Evolutionary conservation across 345 rosid species (phyloP), one percentile per base, ranked within the genome.

Genomic region (Kandelia obovata): DNA sequence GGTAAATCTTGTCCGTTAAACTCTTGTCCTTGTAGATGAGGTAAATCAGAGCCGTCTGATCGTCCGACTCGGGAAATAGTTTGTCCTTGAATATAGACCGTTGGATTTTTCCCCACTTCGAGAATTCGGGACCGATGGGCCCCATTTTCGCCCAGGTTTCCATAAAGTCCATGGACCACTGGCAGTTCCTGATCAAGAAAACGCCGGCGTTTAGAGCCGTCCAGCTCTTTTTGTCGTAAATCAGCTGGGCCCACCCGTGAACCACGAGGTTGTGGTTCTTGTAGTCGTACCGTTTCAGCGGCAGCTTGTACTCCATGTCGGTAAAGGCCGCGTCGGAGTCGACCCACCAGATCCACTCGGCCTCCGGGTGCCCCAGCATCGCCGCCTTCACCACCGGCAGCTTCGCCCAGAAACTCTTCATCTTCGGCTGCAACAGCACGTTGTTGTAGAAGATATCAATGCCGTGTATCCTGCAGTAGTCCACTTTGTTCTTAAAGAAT

Each of bases 291-390:
- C 51, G 51, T 7, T n/a, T 3, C 0, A 59, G 15, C 9, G 72
- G 72, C 3, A 74, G 8, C 58, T 68, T 62, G 46, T 52, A 74
- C 46, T 60, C 77, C 73, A 74, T 68, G 31, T 68, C 77, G 6
- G 77, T 74, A 15, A 74, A 53, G 58, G 64, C 17, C 19, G 77
- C 77, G 27, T 74, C 73, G 9, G 72, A 37, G 46, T 74, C 73
- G 35, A 74, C 43, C 77, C 77, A 74, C 77, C 77, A 67, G 30
- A 74, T 60, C 71, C 71, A 74, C 68, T 74, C 77, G 10, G 58
- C 69, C 56, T 74, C 77, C 25, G 77, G 77, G 7, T 68, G 73
- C 4, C 73, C 66, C 31, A 68, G 17, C 73, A 74, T 60, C 1
- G 70, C 64, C 49, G 46, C 58, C 37, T 64, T 56, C 7, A 69